Conservation (phyloP, 192 early-diverging fungal genomes). For the Mortierella alpina region DNA sequence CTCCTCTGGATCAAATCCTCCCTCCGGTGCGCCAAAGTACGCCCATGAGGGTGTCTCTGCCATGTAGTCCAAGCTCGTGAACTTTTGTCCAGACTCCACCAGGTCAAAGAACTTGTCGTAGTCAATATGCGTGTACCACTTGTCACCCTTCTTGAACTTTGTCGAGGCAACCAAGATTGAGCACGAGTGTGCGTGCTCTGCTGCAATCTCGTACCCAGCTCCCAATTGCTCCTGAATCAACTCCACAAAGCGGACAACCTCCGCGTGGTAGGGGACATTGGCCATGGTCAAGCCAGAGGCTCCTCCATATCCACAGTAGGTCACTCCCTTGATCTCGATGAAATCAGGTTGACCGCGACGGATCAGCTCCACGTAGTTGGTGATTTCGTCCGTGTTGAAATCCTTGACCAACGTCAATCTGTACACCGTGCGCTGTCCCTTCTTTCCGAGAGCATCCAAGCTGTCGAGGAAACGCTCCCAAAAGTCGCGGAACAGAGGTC, state of each 20-base stretch:
- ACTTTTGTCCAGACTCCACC: constrained; percentile 60
- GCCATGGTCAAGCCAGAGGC: constrained; percentile 73
- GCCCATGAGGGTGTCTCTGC: constrained; percentile 77
- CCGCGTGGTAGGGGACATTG: constrained; percentile 77
- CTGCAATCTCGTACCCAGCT: constrained; percentile 75
- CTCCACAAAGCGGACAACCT: constrained; percentile 75
- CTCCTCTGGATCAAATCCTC: constrained; percentile 79
- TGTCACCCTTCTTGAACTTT: constrained; percentile 72
- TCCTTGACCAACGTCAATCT: constrained; percentile 80
- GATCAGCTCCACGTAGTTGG: constrained; percentile 74
- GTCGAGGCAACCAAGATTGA: constrained; percentile 73
- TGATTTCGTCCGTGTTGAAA: constrained; percentile 74
- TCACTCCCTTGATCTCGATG: constrained; percentile 83
- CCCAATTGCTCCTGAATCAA: constrained; percentile 64
- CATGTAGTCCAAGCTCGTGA: constrained; percentile 75
- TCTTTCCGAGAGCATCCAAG: constrained; percentile 70
- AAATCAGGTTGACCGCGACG: constrained; percentile 73
- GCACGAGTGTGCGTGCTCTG: constrained; percentile 77
- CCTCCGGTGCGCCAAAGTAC: constrained; percentile 70
- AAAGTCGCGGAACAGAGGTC: constrained; percentile 80
- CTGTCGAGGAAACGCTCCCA: constrained; percentile 80
- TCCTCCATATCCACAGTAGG: constrained; percentile 80
- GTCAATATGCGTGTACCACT: constrained; percentile 82
- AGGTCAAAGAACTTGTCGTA: constrained; percentile 76
- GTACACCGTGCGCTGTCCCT: constrained; percentile 81